phyloP scores from a whole-genome alignment of 495 filamentous ascomycete species.

The Copromyces sp. region DNA sequence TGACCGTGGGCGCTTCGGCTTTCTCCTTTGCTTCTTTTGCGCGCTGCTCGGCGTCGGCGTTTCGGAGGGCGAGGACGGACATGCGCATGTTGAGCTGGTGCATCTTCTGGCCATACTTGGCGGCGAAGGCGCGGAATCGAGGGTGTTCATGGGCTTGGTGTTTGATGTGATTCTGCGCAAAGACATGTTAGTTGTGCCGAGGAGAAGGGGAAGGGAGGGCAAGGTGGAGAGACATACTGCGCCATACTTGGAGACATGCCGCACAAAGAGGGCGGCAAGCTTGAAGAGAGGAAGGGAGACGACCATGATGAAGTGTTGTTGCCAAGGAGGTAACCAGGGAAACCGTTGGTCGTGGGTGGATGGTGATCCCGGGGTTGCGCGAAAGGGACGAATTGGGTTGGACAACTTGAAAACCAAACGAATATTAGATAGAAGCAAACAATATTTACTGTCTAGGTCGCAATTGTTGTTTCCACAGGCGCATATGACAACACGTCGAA shows the following conservation, averaged over 20 bases:
- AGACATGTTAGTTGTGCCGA: not conserved
- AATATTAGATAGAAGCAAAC: not conserved
- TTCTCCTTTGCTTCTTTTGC: conserved; percentile 50
- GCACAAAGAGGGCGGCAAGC: conserved; percentile 38
- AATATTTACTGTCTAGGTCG: not conserved
- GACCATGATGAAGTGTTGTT: conserved; percentile 32
- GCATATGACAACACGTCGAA: not conserved
- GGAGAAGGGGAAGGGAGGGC: not conserved
- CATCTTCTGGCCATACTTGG: conserved; percentile 57
- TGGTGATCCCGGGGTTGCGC: not conserved
- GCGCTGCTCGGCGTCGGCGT: conserved; percentile 50
- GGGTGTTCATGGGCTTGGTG: conserved; percentile 90
- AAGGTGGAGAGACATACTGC: conserved; percentile 27
- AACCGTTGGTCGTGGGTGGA: not conserved
- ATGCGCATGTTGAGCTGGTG: conserved; percentile 93
- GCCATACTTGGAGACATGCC: conserved; percentile 51
- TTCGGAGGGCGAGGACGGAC: conserved; percentile 73
- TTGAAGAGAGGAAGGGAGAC: conserved; percentile 41
- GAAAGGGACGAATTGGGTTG: not conserved
- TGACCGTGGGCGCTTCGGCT: conserved; percentile 65
- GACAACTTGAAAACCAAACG: not conserved
- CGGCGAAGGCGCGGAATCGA: conserved; percentile 71
- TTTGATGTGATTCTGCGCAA: conserved; percentile 77
- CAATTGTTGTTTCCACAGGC: not conserved
- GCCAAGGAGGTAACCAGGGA: not conserved